Evolutionary conservation across 768 basidiomycete species (phyloP).

Genomic region (Coprinellus micaceus): DNA sequence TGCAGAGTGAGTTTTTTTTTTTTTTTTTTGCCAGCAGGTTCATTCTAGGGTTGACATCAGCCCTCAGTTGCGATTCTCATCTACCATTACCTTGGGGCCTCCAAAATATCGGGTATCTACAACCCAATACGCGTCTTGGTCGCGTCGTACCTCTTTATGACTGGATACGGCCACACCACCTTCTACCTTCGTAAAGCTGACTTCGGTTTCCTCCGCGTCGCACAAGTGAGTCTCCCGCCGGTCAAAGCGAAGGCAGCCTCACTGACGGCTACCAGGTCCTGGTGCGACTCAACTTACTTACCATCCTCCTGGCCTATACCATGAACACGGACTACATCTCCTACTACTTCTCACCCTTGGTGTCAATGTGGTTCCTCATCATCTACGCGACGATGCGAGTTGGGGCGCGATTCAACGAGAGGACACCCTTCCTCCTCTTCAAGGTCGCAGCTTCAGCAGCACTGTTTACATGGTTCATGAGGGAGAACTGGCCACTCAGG

Average conservation of each 20-base stretch:
- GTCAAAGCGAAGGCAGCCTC: neutral
- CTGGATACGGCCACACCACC: constrained; percentile 85
- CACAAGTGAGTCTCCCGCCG: constrained; percentile 48
- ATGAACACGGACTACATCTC: constrained; percentile 92
- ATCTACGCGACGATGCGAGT: constrained; percentile 76
- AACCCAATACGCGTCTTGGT: constrained; percentile 88
- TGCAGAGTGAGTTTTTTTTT: constrained; percentile 90
- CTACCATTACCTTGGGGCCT: constrained; percentile 90
- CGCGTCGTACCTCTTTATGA: constrained; percentile 89
- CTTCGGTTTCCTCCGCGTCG: constrained; percentile 74
- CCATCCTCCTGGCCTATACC: constrained; percentile 76
- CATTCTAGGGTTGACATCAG: no score
- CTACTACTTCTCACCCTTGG: constrained; percentile 89
- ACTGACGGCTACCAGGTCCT: constrained; percentile 47
- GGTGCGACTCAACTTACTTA: constrained; percentile 80
- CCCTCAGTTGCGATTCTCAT: constrained; percentile 83
- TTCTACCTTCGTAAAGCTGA: constrained; percentile 90
- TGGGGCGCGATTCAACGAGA: constrained; percentile 72
- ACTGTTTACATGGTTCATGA: constrained; percentile 64
- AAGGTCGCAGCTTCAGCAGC: constrained; percentile 69
- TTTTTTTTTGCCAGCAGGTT: no score
- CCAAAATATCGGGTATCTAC: constrained; percentile 88
- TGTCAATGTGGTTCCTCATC: constrained; percentile 87
- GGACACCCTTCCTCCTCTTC: constrained; percentile 56
- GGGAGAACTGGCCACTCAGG: constrained; percentile 58